These are phyloP conservation scores for Pythium plurisporium DNA, from an alignment of 352 stramenopile species.

Conservation along the genomic window DNA sequence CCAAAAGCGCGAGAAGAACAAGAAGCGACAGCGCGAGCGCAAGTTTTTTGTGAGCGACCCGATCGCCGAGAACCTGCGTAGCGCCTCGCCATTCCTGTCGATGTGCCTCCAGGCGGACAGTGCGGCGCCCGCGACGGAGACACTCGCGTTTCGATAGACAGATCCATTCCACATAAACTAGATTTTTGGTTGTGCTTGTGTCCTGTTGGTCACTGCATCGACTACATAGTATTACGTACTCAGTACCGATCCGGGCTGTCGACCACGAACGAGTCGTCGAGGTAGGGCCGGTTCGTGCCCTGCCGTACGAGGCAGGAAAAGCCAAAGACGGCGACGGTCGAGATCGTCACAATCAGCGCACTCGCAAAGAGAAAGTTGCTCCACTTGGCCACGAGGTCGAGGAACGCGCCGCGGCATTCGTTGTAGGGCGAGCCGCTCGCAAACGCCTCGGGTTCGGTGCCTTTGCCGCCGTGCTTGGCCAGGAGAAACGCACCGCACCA, in stretches of 20 bases:
- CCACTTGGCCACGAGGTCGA: slow-evolving; percentile 66
- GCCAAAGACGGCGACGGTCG: slow-evolving; percentile 40
- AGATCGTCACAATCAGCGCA: slow-evolving; percentile 49
- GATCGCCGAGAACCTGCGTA: slow-evolving; percentile 23
- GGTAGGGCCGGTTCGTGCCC: slow-evolving; percentile 18
- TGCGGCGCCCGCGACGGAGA: not conserved
- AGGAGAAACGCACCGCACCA: slow-evolving; percentile 74
- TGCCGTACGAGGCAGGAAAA: slow-evolving; percentile 57
- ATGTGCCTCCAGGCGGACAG: slow-evolving; percentile 30
- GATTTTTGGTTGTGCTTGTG: not conserved
- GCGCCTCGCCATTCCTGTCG: slow-evolving; percentile 32
- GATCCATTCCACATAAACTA: not conserved
- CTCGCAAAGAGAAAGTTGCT: slow-evolving; percentile 52
- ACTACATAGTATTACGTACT: not conserved
- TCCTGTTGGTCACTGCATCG: not conserved
- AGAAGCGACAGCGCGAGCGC: slow-evolving; percentile 45
- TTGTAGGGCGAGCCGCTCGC: slow-evolving; percentile 52
- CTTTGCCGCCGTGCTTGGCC: slow-evolving; percentile 9
- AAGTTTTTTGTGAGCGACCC: slow-evolving; percentile 76
- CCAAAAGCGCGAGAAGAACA: slow-evolving; percentile 50
- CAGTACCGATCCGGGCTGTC: slow-evolving; percentile 15
- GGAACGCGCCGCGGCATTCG: slow-evolving; percentile 56
- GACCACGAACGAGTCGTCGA: slow-evolving; percentile 23
- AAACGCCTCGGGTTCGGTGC: slow-evolving; percentile 26
- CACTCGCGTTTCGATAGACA: slow-evolving; percentile 27